Conservation (phyloP, 495 filamentous ascomycete genomes). For the Corynascus novoguineensis region DNA sequence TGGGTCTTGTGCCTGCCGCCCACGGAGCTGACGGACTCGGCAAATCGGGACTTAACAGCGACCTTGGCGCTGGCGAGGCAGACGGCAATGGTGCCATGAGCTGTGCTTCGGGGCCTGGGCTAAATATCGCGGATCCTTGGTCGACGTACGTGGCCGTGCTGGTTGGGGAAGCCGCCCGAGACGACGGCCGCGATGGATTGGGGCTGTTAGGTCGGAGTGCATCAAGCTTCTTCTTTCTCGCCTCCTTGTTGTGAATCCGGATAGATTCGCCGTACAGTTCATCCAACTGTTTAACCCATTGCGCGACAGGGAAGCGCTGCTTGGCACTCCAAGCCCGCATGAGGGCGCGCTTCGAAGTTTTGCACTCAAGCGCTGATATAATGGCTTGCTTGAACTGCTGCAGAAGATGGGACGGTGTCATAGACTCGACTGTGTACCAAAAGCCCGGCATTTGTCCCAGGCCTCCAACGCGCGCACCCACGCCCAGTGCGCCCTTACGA, state of each 20-base stretch:
- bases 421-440: constrained; percentile 67
- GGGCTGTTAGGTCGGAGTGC: constrained; percentile 17
- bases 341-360: constrained; percentile 47
- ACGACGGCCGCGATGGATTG: constrained; percentile 20
- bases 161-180: constrained; percentile 13
- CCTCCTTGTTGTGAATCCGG: constrained; percentile 34
- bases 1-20: constrained; percentile 13
- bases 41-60: constrained; percentile 20
- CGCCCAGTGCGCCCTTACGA: constrained; percentile 69
- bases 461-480: constrained; percentile 62
- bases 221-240: constrained; percentile 32
- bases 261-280: constrained; percentile 52
- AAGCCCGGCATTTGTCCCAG: constrained; percentile 78
- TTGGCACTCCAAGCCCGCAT: constrained; percentile 74
- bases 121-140: constrained; percentile 9
- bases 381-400: constrained; percentile 70
- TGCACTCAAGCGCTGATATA: constrained; percentile 58
- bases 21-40: constrained; percentile 23
- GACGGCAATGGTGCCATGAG: constrained; percentile 17
- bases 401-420: constrained; percentile 61
- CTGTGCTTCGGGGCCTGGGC: constrained; percentile 18
- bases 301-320: constrained; percentile 69
- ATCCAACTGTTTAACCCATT: constrained; percentile 61
- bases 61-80: constrained; percentile 7
- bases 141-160: constrained; percentile 18